These are phyloP conservation scores for Gossypium davidsonii DNA, from an alignment of 441 rosid genomes.

Conservation along the genomic window DNA sequence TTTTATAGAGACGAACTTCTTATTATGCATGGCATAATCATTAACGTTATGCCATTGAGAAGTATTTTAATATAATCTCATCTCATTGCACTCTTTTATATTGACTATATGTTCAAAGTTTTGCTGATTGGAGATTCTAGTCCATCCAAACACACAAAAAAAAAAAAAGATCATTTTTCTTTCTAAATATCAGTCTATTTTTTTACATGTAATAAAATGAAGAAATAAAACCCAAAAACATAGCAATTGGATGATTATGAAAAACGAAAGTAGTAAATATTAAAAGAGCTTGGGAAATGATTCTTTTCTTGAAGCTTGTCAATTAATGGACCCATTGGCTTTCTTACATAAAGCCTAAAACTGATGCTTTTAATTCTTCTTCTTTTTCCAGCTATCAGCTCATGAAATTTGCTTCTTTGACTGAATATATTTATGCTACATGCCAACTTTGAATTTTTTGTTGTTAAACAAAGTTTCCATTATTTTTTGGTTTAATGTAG, in stretches of 20 bases:
- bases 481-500: background rate
- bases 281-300: background rate
- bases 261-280: background rate
- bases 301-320: slow-evolving; percentile 7
- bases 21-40: no score
- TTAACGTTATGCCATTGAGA: no score
- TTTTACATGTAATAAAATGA: no score
- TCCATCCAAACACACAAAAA: no score
- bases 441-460: background rate
- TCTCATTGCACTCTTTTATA: no score
- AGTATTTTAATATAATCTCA: no score
- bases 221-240: no score
- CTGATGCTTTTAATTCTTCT: background rate
- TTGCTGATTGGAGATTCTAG: no score
- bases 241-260: background rate
- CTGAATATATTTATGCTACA: background rate
- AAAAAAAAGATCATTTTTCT: no score
- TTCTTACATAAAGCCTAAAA: background rate
- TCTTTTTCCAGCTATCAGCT: background rate
- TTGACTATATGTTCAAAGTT: no score
- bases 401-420: background rate
- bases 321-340: background rate
- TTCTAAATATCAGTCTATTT: no score
- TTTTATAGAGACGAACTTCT: no score
- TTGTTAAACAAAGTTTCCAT: background rate